A percentile compares a stretch with the other conserved stretches of the same genome.
phyloP scores from a whole-genome alignment of 164 flowering plant species.

The Sextonia rubra region DNA sequence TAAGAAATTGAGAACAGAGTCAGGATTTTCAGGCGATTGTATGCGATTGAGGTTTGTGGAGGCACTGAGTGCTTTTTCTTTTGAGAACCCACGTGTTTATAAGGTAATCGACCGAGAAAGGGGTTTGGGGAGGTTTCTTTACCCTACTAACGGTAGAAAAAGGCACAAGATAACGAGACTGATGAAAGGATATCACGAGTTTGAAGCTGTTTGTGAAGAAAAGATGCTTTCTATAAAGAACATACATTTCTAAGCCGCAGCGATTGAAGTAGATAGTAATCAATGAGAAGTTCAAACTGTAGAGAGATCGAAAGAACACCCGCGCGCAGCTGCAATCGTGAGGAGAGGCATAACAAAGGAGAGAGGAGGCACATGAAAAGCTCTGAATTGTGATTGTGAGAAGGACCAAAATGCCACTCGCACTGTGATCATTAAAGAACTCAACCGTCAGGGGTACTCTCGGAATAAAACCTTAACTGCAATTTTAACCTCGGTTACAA shows the following conservation, averaged over 20 bases:
- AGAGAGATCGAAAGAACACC: neutral
- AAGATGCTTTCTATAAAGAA: neutral
- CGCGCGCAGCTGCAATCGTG: too few species aligned
- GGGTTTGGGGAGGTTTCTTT: neutral
- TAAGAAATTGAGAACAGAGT: constrained; percentile 14
- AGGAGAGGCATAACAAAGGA: too few species aligned
- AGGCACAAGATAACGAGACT: neutral
- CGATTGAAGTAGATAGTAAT: neutral
- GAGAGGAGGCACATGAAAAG: too few species aligned
- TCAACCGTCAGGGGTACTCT: too few species aligned
- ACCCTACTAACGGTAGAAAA: neutral
- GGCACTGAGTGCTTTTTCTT: constrained; percentile 7
- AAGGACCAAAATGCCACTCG: too few species aligned
- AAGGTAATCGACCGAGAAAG: constrained; percentile 13
- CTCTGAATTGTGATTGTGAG: too few species aligned
- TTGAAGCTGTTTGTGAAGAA: neutral
- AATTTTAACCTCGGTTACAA: too few species aligned
- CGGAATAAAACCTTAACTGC: too few species aligned
- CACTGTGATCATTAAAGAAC: too few species aligned
- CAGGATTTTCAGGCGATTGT: constrained; percentile 9
- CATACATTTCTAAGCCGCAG: neutral
- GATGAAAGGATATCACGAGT: neutral
- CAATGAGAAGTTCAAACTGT: neutral
- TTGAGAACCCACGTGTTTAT: constrained; percentile 13
- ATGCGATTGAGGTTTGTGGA: constrained; percentile 8